Evolutionary conservation across 1,284 basidiomycete genomes (phyloP), one percentile per base, ranked within the genome.

Genomic region (Boletus sp.): DNA sequence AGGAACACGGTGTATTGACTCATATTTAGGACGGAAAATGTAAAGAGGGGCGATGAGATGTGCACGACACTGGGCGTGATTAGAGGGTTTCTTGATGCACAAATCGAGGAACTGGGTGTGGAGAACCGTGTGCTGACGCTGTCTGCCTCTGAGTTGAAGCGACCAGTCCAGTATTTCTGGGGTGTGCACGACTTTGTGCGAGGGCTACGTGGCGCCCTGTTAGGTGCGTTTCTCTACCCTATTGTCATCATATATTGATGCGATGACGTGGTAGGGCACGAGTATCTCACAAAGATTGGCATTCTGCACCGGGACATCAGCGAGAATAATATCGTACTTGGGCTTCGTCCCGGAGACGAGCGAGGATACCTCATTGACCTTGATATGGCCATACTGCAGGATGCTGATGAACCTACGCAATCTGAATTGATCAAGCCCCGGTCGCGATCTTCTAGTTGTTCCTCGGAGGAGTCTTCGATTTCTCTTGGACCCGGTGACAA

Each of bases 281-380:
- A 60, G 30, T 68, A 59, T 48, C 55, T 69, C 4, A 59, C 54
- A 6, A 30, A 7, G 1, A 58, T 62, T 2, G 63, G 58, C 1
- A 55, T 66, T 47, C 27, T 68, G 11, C 62, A 63, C 21, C 53
- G 68, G 0, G 62, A 68, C 16, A 51, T 65, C 33, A 67, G 61
- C 33, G 61, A 68, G 51, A 65, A 67, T 44, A 68, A 64, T 6
- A 62, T 69, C 1, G 59, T 63, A 11, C 66, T 67, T 2, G 59
- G 50, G 0, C 46, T 47, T 31, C 46, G 35, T n/a, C 67, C 68
- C 1, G 40, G 43, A 10, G 57, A 58, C 1, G 63, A 61, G 52
- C 33, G 62, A 47, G 67, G 66, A 10, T 69, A 61, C 19, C 13
- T 64, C 16, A 67, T 65, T 23, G 67, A 68, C 44, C 27, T 65